Conservation (phyloP, 2,329 filamentous ascomycete genomes). For the Zelopaecilomyces penicillatus region DNA sequence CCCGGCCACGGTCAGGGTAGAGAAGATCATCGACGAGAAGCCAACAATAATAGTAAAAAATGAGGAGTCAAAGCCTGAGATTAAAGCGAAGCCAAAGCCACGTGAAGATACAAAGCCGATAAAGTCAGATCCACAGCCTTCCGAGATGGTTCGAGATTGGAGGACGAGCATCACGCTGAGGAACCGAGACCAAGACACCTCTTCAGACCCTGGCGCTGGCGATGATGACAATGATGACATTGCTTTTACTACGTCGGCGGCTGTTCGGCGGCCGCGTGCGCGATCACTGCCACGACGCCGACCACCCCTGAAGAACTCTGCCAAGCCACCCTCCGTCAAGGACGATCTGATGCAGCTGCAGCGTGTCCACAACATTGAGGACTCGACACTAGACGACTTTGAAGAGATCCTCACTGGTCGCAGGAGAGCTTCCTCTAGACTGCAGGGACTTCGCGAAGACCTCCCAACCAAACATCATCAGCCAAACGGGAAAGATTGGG, state of each 20-base stretch:
- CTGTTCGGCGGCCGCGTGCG: conserved; percentile 20
- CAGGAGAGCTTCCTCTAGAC: conserved; percentile 18
- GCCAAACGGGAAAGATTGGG: conserved; percentile 16
- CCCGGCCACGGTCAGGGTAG: conserved; percentile 37
- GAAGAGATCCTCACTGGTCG: conserved; percentile 40
- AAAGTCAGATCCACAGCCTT: conserved; percentile 10
- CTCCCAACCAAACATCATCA: conserved; percentile 8
- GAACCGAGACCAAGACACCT: conserved; percentile 20
- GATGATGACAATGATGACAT: conserved; percentile 19
- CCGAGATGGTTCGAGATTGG: conserved; percentile 16
- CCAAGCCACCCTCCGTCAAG: conserved; percentile 43
- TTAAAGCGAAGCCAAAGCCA: conserved; percentile 15
- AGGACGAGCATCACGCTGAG: conserved; percentile 17
- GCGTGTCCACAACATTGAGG: conserved; percentile 45
- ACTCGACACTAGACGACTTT: conserved; percentile 52
- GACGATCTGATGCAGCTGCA: conserved; percentile 49
- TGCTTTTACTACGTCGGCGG: conserved; percentile 15
- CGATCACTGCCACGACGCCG: conserved; percentile 35
- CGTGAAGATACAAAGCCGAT: conserved; percentile 4
- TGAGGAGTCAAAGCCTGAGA: conserved; percentile 10
- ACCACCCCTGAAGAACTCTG: conserved; percentile 44
- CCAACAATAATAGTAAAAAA: no score
- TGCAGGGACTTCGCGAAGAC: conserved; percentile 18
- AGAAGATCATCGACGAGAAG: conserved; percentile 18
- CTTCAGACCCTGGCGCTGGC: conserved; percentile 22